Conservation (phyloP, 1,139 yeast species). For the Barnettozyma hawaiiensis region DNA sequence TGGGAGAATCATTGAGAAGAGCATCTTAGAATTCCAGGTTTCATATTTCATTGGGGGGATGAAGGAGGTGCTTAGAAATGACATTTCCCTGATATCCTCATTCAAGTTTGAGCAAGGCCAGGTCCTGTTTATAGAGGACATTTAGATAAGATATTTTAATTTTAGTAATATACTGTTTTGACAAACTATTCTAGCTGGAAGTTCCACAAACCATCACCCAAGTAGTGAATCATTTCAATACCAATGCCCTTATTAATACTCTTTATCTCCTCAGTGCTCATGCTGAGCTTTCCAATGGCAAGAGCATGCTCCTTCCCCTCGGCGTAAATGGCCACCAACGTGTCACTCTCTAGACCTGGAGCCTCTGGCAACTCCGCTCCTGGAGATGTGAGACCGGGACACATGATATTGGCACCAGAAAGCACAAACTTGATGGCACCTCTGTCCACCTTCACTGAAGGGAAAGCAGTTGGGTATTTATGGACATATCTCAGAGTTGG, state of each 20-base stretch:
- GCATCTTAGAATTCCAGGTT: slow-evolving; percentile 25
- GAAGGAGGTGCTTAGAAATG: slow-evolving; percentile 29
- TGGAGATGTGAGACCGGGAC: slow-evolving; percentile 91
- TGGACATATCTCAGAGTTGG: slow-evolving; percentile 79
- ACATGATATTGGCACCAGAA: slow-evolving; percentile 95
- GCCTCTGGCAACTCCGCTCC: slow-evolving; percentile 84
- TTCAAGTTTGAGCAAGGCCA: slow-evolving; percentile 27
- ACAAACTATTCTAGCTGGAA: slow-evolving; percentile 39
- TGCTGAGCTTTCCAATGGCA: slow-evolving; percentile 79
- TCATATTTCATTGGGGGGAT: slow-evolving; percentile 20
- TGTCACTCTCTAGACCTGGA: slow-evolving; percentile 52
- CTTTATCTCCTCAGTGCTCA: slow-evolving; percentile 90
- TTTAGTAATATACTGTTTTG: no score
- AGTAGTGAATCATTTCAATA: slow-evolving; percentile 74
- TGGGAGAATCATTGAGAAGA: slow-evolving; percentile 15
- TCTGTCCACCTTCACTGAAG: slow-evolving; percentile 85
- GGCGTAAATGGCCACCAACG: slow-evolving; percentile 77
- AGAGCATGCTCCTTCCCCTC: slow-evolving; percentile 90
- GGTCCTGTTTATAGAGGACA: slow-evolving; percentile 5
- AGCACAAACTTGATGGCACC: slow-evolving; percentile 95
- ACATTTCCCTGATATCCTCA: slow-evolving; percentile 34
- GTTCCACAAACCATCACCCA: slow-evolving; percentile 89
- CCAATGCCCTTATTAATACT: slow-evolving; percentile 84
- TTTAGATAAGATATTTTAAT: no score
- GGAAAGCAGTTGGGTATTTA: slow-evolving; percentile 76